A percentile compares a stretch with the other conserved stretches of the same genome.
These are phyloP conservation scores for Zizania palustris DNA, from an alignment of 202 grass and related monocot genomes.

Conservation along the genomic window DNA sequence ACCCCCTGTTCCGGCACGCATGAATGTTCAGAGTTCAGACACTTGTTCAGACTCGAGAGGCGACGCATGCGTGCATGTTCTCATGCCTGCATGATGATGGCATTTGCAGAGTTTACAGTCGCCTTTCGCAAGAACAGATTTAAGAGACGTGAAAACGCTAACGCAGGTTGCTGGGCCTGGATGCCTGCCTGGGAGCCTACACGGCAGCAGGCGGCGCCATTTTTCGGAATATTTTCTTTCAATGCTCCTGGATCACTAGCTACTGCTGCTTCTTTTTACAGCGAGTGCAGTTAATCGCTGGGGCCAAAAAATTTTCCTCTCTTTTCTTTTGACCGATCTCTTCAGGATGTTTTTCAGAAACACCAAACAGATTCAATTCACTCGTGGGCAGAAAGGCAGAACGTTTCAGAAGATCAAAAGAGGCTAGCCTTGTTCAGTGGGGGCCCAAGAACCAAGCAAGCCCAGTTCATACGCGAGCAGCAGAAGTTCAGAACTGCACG, in stretches of 20 bases:
- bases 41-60: no score
- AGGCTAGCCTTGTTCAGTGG: background rate
- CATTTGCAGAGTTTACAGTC: constrained; percentile 27
- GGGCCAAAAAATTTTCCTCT: background rate
- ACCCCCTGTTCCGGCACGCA: constrained; percentile 49
- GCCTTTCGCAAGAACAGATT: constrained; percentile 10
- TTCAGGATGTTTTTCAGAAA: background rate
- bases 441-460: background rate
- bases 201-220: background rate
- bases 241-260: background rate
- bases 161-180: constrained; percentile 43
- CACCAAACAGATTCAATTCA: background rate
- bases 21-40: constrained; percentile 38
- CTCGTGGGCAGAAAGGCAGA: background rate
- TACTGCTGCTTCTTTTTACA: background rate
- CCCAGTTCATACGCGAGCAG: background rate
- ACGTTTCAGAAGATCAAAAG: background rate
- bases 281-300: background rate
- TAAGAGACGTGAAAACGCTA: background rate
- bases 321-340: no score
- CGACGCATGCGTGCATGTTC: constrained; percentile 31
- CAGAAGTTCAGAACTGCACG: background rate
- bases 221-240: constrained; percentile 15
- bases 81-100: background rate
- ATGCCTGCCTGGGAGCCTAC: constrained; percentile 29